These are phyloP conservation scores for Coprinellus aureogranulatus DNA, from an alignment of 768 basidiomycete genomes.

Conservation along the genomic window DNA sequence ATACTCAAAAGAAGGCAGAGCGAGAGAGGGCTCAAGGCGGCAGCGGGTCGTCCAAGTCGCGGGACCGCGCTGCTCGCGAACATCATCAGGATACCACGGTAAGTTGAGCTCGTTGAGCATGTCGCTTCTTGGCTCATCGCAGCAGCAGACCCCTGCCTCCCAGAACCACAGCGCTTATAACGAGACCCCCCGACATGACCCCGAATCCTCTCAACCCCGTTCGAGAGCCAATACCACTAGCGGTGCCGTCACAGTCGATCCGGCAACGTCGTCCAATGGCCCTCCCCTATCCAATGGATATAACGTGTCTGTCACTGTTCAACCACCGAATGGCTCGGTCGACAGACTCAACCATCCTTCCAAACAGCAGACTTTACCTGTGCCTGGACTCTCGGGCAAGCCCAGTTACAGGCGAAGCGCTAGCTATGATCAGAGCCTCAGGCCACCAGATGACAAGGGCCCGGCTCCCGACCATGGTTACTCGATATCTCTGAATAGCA, in stretches of 20 bases:
- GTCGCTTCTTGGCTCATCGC: constrained; percentile 9
- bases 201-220: not conserved
- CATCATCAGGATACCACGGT: constrained; percentile 43
- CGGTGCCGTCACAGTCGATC: not conserved
- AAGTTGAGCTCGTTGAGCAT: constrained; percentile 20
- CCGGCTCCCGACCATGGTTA: constrained; percentile 11
- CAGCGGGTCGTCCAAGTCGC: constrained; percentile 40
- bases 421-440: constrained; percentile 46
- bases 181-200: constrained; percentile 1
- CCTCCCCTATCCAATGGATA: constrained; percentile 15
- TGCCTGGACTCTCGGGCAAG: constrained; percentile 22
- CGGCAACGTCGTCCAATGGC: not conserved
- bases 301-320: constrained; percentile 35
- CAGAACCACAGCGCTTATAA: constrained; percentile 23
- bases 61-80: constrained; percentile 38
- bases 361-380: constrained; percentile 43
- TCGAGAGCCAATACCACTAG: not conserved
- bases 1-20: constrained; percentile 85
- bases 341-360: constrained; percentile 16
- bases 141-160: not conserved
- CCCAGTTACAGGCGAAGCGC: constrained; percentile 30
- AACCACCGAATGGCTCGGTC: constrained; percentile 26
- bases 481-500: constrained; percentile 14
- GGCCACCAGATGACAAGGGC: constrained; percentile 34
- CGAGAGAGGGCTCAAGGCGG: constrained; percentile 49